Evolutionary conservation across 345 rosid genomes (phyloP).

Genomic region (Ceriops tagal): DNA sequence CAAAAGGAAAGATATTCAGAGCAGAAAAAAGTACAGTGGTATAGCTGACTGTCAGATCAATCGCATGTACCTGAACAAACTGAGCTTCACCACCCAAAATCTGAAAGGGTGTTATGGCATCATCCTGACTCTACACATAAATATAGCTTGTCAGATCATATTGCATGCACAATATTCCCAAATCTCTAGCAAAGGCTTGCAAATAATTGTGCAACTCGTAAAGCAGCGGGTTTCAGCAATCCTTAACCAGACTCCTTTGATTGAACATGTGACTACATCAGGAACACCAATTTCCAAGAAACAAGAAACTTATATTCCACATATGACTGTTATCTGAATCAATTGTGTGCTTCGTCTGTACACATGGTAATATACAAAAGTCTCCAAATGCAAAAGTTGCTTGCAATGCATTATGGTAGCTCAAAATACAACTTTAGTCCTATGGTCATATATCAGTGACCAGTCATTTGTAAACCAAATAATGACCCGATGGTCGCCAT

Average conservation of each 20-base stretch:
- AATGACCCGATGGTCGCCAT: too few species aligned
- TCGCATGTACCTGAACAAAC: constrained; percentile 70
- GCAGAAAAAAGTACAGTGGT: neutral
- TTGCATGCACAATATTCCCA: neutral
- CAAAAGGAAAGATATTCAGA: constrained; percentile 6
- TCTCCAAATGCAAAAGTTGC: too few species aligned
- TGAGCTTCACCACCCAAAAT: constrained; percentile 99
- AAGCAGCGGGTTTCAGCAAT: neutral
- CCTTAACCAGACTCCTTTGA: constrained; percentile 10
- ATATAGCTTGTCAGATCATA: constrained; percentile 15
- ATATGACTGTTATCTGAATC: neutral
- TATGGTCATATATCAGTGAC: too few species aligned
- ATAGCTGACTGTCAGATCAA: neutral
- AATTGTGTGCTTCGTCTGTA: neutral
- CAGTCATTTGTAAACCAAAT: too few species aligned
- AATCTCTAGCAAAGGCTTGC: neutral
- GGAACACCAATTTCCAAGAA: neutral
- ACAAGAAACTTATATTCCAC: neutral
- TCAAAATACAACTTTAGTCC: too few species aligned
- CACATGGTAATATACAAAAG: too few species aligned
- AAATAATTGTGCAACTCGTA: constrained; percentile 8
- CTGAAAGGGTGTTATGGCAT: constrained; percentile 78
- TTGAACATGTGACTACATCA: neutral
- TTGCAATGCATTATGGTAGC: too few species aligned
- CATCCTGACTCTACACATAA: constrained; percentile 71